Evolutionary conservation across 2,329 filamentous ascomycete species (phyloP).

Genomic region (Penicillium fuscoglaucum): DNA sequence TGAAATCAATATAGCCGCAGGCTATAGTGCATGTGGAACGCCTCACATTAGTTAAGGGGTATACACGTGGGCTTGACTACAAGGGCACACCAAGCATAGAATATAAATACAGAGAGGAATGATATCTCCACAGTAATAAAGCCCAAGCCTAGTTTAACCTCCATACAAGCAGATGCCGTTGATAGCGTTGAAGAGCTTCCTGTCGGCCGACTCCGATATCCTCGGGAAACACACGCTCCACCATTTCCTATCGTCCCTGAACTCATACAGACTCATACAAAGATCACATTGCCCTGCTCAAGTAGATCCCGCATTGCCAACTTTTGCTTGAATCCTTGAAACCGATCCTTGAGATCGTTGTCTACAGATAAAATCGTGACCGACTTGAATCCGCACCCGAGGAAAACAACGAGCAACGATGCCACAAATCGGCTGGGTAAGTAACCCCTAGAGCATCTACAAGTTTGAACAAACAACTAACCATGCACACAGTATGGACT

Average conservation of each 20-base stretch:
- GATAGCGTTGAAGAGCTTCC: not conserved
- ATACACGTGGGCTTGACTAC: not conserved
- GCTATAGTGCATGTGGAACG: not conserved
- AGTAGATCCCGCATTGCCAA: not conserved
- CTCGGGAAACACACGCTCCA: conserved; percentile 24
- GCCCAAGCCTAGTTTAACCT: not conserved
- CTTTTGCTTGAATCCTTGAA: not conserved
- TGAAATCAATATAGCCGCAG: not conserved
- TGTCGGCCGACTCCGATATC: conserved; percentile 30
- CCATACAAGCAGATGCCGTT: not conserved
- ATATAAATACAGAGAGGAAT: not conserved
- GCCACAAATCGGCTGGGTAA: conserved; percentile 41
- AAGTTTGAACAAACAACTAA: not conserved
- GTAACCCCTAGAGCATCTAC: conserved; percentile 1
- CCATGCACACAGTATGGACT: conserved; percentile 39
- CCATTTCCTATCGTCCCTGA: conserved; percentile 8
- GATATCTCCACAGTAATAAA: not conserved
- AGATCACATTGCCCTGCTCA: not conserved
- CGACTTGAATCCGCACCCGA: not conserved
- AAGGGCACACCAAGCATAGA: not conserved
- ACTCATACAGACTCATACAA: conserved; percentile 8
- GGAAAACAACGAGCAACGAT: conserved; percentile 20
- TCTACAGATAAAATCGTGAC: not conserved
- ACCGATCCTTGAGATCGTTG: too few species aligned
- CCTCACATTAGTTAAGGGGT: not conserved